Evolutionary conservation across 1,139 yeast genomes (phyloP).

Genomic region (Geotrichum restrictum): DNA sequence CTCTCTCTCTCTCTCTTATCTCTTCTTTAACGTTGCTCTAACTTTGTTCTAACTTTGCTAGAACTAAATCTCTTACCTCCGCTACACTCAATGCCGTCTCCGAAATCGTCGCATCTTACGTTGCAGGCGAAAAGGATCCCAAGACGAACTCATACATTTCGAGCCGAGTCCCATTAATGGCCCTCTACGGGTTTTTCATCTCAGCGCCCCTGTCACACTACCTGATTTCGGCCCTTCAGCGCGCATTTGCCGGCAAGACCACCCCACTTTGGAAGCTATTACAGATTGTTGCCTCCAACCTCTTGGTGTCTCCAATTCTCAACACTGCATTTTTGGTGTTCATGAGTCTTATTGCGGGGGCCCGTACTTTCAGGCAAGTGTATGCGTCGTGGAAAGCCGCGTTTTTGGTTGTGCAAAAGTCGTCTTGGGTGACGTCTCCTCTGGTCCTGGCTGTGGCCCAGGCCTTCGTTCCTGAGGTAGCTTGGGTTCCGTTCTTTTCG

Average conservation of each 20-base stretch:
- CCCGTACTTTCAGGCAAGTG: slow-evolving; percentile 35
- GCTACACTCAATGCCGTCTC: slow-evolving; percentile 39
- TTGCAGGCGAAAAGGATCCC: slow-evolving; percentile 41
- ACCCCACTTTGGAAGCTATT: slow-evolving; percentile 43
- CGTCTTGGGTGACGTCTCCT: slow-evolving; percentile 64
- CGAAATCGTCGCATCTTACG: slow-evolving; percentile 39
- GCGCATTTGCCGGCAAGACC: slow-evolving; percentile 36
- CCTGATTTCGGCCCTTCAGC: slow-evolving; percentile 37
- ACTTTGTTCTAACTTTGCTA: slow-evolving; percentile 1
- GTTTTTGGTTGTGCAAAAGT: slow-evolving; percentile 54
- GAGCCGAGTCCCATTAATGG: slow-evolving; percentile 58
- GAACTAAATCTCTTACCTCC: slow-evolving; percentile 41
- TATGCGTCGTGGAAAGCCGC: slow-evolving; percentile 48
- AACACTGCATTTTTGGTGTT: slow-evolving; percentile 54
- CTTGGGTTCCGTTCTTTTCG: slow-evolving; percentile 84
- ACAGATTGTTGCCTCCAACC: slow-evolving; percentile 59
- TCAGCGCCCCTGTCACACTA: slow-evolving; percentile 74
- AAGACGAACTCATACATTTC: slow-evolving; percentile 36
- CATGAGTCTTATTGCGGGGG: slow-evolving; percentile 43
- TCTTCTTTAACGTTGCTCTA: not conserved
- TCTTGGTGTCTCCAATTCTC: slow-evolving; percentile 61
- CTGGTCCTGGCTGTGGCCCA: slow-evolving; percentile 68
- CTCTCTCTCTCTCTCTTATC: not conserved
- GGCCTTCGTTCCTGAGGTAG: slow-evolving; percentile 61
- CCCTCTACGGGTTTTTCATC: slow-evolving; percentile 64